Base-by-base conservation (phyloP, 371 early-diverging fungal genomes). In the Mortierella polycephala region DNA sequence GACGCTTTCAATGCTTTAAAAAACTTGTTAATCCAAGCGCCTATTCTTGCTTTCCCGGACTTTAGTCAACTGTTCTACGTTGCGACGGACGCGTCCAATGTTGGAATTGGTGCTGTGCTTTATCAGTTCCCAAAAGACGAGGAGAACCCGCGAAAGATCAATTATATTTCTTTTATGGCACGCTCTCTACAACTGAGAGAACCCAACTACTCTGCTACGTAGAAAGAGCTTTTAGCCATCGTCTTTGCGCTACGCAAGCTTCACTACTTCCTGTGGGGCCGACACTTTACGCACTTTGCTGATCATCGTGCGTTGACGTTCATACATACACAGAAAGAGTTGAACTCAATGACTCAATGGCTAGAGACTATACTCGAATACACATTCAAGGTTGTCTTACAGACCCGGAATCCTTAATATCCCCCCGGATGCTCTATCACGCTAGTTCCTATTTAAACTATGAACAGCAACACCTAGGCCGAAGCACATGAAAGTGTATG, bases 51-150 rank as follows among this genome's bases (percentile, higher is more conserved):
- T 13, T 69, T 62, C 13, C 83, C 85, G 2, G 75, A 85, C n/a
- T 63, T 79, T 7, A 39, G 9, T 0, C 39, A 64, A 0, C 74
- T 71, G 3, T 83, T 85, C 47, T 67, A 64, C 23, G 57, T 85
- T 0, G 83, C 81, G 8, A 83, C 83, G 0, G 85, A 88, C 63
- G 83, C 85, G 0, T 85, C 84, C 0, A 70, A 83, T 41, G 52
- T 54, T 10, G 84, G 82, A 10, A 82, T 83, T 40, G 84, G 82
- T 16, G 80, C 76, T 39, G 75, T 71, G 0, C 47, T 87, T 0
- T 71, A 67, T 37, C 75, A 76, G 53, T 13, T 55, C 23, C 44
- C 53, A 7, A 18, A 52, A 0, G 60, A 53, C 10, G 10, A 16
- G 9, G 55, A 60, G 5, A 13, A 57, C n/a, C 21, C 10, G 23